phyloP scores from a whole-genome alignment of 345 rosid species.

The Schrenkiella parvula region DNA sequence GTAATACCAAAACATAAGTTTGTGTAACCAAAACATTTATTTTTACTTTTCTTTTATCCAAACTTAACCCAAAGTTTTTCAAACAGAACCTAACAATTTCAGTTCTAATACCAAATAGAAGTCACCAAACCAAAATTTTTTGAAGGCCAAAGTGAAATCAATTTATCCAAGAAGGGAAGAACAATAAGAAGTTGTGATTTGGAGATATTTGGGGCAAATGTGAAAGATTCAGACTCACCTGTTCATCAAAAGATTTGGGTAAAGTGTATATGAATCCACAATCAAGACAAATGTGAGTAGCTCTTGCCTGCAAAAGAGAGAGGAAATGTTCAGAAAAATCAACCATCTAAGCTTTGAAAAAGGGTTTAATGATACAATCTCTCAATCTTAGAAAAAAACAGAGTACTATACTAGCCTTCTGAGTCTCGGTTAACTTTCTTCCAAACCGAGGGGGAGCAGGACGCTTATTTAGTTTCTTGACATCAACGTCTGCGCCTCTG shows the following conservation, averaged over 20 bases:
- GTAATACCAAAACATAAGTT: neutral
- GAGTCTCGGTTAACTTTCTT: constrained; percentile 83
- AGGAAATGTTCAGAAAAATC: neutral
- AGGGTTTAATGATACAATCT: neutral
- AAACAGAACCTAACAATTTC: neutral
- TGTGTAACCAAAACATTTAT: neutral
- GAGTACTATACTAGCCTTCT: constrained; percentile 53
- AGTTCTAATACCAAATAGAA: neutral
- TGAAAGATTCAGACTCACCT: constrained; percentile 36
- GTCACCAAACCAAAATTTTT: neutral
- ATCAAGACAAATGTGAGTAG: constrained; percentile 93
- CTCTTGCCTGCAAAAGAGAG: constrained; percentile 63
- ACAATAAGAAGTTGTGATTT: neutral
- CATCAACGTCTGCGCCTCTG: constrained; percentile 90
- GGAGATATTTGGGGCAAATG: neutral
- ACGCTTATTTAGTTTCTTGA: constrained; percentile 77
- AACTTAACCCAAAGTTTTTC: too few relatives aligned
- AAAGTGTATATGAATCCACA: constrained; percentile 88
- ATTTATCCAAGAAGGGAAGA: neutral
- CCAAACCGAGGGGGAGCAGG: constrained; percentile 98
- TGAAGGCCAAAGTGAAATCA: neutral
- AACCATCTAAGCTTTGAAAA: neutral
- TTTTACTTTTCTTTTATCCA: neutral
- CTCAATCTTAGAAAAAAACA: neutral
- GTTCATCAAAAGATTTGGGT: constrained; percentile 83